Evolutionary conservation across 164 flowering plant genomes (phyloP).

Genomic region (Piper longum): DNA sequence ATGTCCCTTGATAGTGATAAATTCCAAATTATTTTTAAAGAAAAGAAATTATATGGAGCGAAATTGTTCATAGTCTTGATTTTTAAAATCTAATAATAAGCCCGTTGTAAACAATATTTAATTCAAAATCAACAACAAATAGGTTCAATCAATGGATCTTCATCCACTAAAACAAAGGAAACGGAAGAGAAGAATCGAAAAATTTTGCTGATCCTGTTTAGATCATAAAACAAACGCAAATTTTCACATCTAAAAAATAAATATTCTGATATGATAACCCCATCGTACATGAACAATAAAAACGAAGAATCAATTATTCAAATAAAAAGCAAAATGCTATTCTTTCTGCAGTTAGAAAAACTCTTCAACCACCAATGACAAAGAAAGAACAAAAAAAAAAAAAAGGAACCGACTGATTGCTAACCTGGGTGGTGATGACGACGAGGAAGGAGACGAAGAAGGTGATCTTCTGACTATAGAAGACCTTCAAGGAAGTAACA

Average conservation of each 20-base stretch:
- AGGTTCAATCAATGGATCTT: too few relatives aligned
- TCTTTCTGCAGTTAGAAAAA: too few relatives aligned
- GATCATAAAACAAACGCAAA: neutral
- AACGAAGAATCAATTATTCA: neutral
- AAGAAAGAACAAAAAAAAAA: neutral
- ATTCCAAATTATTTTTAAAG: too few relatives aligned
- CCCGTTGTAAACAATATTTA: too few relatives aligned
- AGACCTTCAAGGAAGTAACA: constrained; percentile 64
- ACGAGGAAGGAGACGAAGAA: neutral
- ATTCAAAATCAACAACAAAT: too few relatives aligned
- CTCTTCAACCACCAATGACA: neutral
- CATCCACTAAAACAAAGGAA: too few relatives aligned
- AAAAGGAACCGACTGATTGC: neutral
- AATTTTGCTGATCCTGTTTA: neutral
- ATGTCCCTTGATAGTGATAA: too few relatives aligned
- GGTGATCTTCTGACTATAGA: constrained; percentile 26
- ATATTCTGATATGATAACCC: neutral
- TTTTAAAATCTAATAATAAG: too few relatives aligned
- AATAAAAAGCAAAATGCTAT: neutral
- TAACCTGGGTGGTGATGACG: constrained; percentile 20
- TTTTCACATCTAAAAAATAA: neutral
- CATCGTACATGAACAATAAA: neutral
- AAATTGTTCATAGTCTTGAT: too few relatives aligned
- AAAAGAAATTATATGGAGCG: too few relatives aligned
- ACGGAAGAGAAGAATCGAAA: too few relatives aligned